A percentile compares a stretch with the other conserved stretches of the same genome.
These are phyloP conservation scores for Diaporthe sp. DNA, from an alignment of 2,329 filamentous ascomycete genomes.

Conservation along the genomic window DNA sequence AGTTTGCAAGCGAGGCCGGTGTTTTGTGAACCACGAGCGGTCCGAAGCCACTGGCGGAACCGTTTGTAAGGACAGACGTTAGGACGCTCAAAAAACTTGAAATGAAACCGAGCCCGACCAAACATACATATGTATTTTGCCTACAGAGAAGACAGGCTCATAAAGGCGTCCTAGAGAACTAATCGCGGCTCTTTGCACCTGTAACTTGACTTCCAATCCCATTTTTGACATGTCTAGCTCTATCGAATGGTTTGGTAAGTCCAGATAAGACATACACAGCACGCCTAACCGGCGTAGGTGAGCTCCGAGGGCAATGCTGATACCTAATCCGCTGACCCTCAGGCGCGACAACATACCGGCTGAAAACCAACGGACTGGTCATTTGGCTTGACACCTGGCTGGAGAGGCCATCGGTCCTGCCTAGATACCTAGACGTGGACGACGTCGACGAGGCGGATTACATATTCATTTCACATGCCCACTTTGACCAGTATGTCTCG, in stretches of 20 bases:
- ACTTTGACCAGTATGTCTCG: neutral
- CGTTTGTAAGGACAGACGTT: too few species aligned
- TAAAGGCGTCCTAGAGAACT: neutral
- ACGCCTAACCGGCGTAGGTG: accelerated
- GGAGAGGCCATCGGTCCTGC: neutral
- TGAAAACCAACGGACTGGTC: neutral
- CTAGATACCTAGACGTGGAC: neutral
- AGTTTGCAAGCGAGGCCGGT: neutral
- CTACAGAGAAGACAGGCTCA: neutral
- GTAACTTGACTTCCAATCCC: neutral
- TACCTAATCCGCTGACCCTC: neutral
- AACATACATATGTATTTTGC: neutral
- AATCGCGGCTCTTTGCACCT: neutral
- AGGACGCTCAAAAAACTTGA: neutral
- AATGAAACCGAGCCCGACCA: neutral
- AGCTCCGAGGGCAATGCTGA: neutral
- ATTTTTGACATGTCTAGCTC: neutral
- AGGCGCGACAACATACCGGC: neutral
- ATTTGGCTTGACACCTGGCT: neutral
- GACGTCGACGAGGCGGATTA: neutral
- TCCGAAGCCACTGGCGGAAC: too few species aligned
- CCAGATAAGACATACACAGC: neutral
- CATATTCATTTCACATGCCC: neutral
- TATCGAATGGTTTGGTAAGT: neutral
- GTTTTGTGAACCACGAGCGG: too few species aligned